Conservation (phyloP, 768 basidiomycete genomes). For the Naganishia friedmannii region DNA sequence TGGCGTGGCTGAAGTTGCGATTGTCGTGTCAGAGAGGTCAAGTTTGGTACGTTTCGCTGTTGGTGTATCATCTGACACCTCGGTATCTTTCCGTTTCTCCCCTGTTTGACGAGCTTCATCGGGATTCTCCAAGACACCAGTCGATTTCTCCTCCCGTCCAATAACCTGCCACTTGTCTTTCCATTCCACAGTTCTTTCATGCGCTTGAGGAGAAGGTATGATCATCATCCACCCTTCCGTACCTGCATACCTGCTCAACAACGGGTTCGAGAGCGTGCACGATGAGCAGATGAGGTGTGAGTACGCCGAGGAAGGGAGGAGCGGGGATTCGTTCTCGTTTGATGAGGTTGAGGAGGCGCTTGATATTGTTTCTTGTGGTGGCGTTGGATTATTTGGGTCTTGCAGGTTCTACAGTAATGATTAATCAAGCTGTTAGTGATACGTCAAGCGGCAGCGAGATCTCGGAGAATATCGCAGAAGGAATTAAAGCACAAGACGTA, state of each 20-base stretch:
- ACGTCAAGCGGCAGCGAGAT: background rate
- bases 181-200: slow-evolving; percentile 17
- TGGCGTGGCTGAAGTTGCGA: background rate
- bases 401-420: slow-evolving; percentile 24
- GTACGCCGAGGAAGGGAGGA: slow-evolving; percentile 43
- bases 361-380: background rate
- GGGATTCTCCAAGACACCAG: background rate
- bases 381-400: slow-evolving; percentile 8
- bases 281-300: slow-evolving; percentile 45
- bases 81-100: background rate
- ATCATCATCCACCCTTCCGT: slow-evolving; percentile 49
- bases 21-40: background rate
- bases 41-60: background rate
- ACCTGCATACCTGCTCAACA: slow-evolving; percentile 37
- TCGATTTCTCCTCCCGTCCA: background rate
- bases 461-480: background rate
- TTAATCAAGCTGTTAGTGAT: background rate
- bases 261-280: slow-evolving; percentile 35
- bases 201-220: slow-evolving; percentile 30
- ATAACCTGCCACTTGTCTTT: slow-evolving; percentile 28
- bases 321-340: slow-evolving; percentile 38
- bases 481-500: background rate
- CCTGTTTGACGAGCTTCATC: background rate
- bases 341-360: background rate
- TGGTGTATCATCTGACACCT: too few species aligned